Evolutionary conservation across 192 early-diverging fungal genomes (phyloP), one percentile per base, ranked within the genome.

Genomic region (Phlyctochytrium planicorne): DNA sequence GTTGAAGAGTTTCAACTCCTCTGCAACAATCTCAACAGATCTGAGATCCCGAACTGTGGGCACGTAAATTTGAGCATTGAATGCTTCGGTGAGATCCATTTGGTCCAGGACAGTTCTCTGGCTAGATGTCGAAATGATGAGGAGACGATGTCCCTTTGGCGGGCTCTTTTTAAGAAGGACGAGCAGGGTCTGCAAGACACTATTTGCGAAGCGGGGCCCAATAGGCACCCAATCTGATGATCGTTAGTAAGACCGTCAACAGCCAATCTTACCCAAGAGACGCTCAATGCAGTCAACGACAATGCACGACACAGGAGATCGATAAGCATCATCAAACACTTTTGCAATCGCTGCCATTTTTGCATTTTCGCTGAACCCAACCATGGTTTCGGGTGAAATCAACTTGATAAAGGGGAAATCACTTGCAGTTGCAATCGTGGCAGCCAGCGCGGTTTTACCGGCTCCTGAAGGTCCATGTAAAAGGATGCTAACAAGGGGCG

Each of bases 331-430:
- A 72, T 90, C 90, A 75, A 99, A 99, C n/a, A 94, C 84, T 68
- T 94, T 94, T 82, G 88, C 93, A 73, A 99, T 97, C 3, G 86
- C 79, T 52, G 82, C 83, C 66, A 95, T 90, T 66, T 93, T 93
- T 35, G 93, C 88, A 30, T 80, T 67, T 71, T 99, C 95, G 0
- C 79, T 82, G 71, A 88, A 91, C 24, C 97, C 97, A 71, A 98
- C 88, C 94, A 99, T 96, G 24, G 81, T 82, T 67, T 98, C 97
- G 12, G 97, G 95, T 0, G 95, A 96, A 47, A 99, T 92, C 34
- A 99, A 78, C 78, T 96, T 97, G 76, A 98, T 92, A 75, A 99
- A 98, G 3, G 97, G 97, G 71, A 94, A 99, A 30, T 93, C 86
- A 52, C 89, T 91, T 29, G 84, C 74, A 80, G 92, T 91, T 3